These are phyloP conservation scores for Echinosophora koreensis DNA, from an alignment of 306 rosid species.

Conservation along the genomic window DNA sequence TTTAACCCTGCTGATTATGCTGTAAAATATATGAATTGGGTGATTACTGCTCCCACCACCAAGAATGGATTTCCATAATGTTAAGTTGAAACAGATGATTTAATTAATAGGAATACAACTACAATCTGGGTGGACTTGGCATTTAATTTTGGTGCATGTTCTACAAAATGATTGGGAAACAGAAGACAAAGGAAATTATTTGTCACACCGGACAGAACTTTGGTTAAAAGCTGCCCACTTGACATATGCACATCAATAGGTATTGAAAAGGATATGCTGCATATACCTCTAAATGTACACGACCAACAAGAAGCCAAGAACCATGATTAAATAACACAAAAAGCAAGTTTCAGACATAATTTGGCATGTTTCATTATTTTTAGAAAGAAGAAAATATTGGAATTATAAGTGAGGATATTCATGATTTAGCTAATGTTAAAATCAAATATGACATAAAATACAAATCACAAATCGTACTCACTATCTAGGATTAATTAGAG, in stretches of 20 bases:
- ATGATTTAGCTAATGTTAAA: too few relatives aligned
- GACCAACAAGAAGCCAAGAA: neutral
- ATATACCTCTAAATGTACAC: slow-evolving; percentile 3
- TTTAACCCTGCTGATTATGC: neutral
- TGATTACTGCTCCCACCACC: neutral
- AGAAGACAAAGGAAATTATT: slow-evolving; percentile 3
- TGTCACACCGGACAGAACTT: slow-evolving; percentile 14
- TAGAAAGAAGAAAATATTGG: neutral
- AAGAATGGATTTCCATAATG: neutral
- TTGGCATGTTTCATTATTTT: slow-evolving; percentile 15
- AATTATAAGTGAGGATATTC: too few relatives aligned
- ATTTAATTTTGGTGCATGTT: neutral
- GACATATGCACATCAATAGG: neutral
- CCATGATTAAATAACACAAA: neutral
- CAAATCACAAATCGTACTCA: too few relatives aligned
- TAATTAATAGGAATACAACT: slow-evolving; percentile 10
- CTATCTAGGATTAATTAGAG: too few relatives aligned
- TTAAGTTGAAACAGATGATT: neutral
- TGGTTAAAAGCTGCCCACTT: slow-evolving; percentile 43
- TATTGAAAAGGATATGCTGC: neutral
- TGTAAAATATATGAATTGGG: neutral
- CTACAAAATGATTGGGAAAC: slow-evolving; percentile 38
- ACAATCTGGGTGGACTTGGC: slow-evolving; percentile 24
- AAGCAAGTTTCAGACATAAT: neutral
- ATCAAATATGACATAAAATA: too few relatives aligned